Base-by-base conservation (phyloP, 805 yeast species). In the Dipodascopsis tothii region DNA sequence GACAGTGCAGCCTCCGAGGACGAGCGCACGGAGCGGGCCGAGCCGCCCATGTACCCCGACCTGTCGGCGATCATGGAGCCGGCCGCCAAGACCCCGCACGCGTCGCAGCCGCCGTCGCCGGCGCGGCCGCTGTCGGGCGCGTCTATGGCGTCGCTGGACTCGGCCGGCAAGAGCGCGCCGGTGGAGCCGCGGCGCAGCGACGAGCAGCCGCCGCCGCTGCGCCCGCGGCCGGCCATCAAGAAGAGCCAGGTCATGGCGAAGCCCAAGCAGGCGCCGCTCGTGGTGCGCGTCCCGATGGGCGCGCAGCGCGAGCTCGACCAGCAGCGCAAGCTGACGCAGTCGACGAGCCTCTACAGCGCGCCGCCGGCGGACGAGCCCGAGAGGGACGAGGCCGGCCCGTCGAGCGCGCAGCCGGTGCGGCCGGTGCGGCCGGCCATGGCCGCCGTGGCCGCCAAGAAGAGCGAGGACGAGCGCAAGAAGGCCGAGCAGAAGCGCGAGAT, bases 231-330 rank as follows among this genome's bases (percentile, higher is more conserved):
- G 20, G 42, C 52, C 20, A 42, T 49, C 5, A 37, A 46, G 23
- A 46, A 46, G 33, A 45, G 45, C 6, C 37, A 42, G 5, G 6
- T 40, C 7, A 39, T 41, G 3, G 23, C 52, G 16, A 49, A 39
- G 3, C 21, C 52, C 9, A 49, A 39, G 35, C 56, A 51, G 21
- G 54, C 54, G 22, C 58, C 58, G 5, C 49, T 54, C 9, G 46
- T 55, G 7, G 57, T 54, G 11, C 43, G 56, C 3, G 58, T 54
- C 3, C 55, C 58, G 4, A 54, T 52, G 56, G 51, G 48, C 27
- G 51, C 56, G 7, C 52, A 52, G 23, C 39, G 58, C 7, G 57
- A 51, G 9, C 33, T 54, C 14, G 58, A 54, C 33, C 57, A 54
- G 33, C 57, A 51, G 27, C 48, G 55, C 19, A 51, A 55, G 18